These are phyloP conservation scores for Fusarium sororula DNA, from an alignment of 2,329 filamentous ascomycete species.

Conservation along the genomic window DNA sequence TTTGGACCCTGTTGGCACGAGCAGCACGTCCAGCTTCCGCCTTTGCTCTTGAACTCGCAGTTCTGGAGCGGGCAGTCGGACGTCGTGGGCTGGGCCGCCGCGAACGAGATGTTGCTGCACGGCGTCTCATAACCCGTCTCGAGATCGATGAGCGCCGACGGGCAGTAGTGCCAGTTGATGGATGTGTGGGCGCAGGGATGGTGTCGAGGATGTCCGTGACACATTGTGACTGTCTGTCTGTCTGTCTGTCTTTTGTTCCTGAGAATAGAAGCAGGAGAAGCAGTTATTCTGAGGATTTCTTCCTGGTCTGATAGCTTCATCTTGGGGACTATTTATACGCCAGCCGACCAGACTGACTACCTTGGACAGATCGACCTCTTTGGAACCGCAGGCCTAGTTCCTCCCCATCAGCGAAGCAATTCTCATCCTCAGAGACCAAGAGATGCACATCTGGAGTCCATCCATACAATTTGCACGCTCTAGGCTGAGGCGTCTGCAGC, in stretches of 20 bases:
- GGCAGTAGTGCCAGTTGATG: slow-evolving; percentile 65
- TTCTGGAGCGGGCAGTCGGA: slow-evolving; percentile 59
- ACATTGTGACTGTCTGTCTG: slow-evolving; percentile 52
- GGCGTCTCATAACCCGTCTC: slow-evolving; percentile 60
- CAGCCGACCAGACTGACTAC: not conserved
- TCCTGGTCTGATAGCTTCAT: not conserved
- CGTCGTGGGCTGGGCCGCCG: slow-evolving; percentile 54
- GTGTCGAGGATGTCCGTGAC: slow-evolving; percentile 62
- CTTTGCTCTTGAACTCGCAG: slow-evolving; percentile 61
- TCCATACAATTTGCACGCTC: slow-evolving; percentile 50
- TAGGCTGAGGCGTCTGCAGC: slow-evolving; percentile 27
- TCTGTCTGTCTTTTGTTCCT: not conserved
- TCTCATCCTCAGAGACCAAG: slow-evolving; percentile 56
- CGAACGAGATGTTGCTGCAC: slow-evolving; percentile 60
- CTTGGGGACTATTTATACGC: slow-evolving; percentile 34
- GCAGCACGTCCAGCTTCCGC: slow-evolving; percentile 64
- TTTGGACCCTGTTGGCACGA: slow-evolving; percentile 62
- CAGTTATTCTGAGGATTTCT: not conserved
- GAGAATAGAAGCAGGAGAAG: not conserved
- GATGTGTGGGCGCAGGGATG: slow-evolving; percentile 65
- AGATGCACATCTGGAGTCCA: slow-evolving; percentile 66
- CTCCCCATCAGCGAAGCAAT: slow-evolving; percentile 69
- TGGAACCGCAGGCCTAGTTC: slow-evolving; percentile 58
- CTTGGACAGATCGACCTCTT: slow-evolving; percentile 21
- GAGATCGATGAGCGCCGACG: slow-evolving; percentile 56